Evolutionary conservation across 2,329 filamentous ascomycete species (phyloP).

Genomic region (Verticillium nonalfalfae): DNA sequence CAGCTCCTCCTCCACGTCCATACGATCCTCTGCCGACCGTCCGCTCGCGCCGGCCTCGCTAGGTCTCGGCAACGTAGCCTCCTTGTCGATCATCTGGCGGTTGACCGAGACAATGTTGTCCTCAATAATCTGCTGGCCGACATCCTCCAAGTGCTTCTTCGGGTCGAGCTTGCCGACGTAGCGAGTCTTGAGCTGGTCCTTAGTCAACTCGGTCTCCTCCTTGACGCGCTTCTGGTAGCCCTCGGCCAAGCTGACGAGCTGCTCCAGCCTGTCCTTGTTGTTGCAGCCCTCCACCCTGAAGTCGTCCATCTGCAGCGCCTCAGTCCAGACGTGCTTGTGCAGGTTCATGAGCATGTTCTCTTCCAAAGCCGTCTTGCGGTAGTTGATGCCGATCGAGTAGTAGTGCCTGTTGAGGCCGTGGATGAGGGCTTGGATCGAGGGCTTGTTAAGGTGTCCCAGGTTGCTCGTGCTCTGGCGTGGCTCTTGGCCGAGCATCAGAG

Average conservation of each 20-base stretch:
- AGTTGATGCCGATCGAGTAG: slow-evolving; percentile 98
- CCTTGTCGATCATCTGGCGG: slow-evolving; percentile 98
- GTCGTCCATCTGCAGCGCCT: slow-evolving; percentile 94
- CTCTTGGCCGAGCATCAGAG: slow-evolving; percentile 95
- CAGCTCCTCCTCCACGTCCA: slow-evolving; percentile 64
- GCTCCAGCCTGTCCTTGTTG: slow-evolving; percentile 84
- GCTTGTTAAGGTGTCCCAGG: slow-evolving; percentile 96
- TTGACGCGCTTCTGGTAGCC: slow-evolving; percentile 98
- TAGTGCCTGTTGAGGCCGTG: slow-evolving; percentile 98
- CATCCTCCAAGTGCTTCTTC: slow-evolving; percentile 98
- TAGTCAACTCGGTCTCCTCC: slow-evolving; percentile 94
- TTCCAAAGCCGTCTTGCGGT: slow-evolving; percentile 92
- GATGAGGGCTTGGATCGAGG: slow-evolving; percentile 98
- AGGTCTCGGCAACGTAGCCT: slow-evolving; percentile 83
- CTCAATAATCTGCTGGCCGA: slow-evolving; percentile 94
- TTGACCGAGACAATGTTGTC: slow-evolving; percentile 99
- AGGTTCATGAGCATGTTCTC: slow-evolving; percentile 99
- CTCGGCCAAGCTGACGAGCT: slow-evolving; percentile 82
- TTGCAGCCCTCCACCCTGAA: slow-evolving; percentile 78
- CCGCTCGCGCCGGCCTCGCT: slow-evolving; percentile 42
- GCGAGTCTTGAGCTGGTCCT: slow-evolving; percentile 96
- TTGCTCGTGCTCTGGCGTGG: slow-evolving; percentile 97
- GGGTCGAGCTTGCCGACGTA: slow-evolving; percentile 98
- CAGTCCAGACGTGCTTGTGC: slow-evolving; percentile 99
- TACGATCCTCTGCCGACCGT: slow-evolving; percentile 49